phyloP scores from a whole-genome alignment of 495 filamentous ascomycete species.

The Aspergillus egyptiacus region DNA sequence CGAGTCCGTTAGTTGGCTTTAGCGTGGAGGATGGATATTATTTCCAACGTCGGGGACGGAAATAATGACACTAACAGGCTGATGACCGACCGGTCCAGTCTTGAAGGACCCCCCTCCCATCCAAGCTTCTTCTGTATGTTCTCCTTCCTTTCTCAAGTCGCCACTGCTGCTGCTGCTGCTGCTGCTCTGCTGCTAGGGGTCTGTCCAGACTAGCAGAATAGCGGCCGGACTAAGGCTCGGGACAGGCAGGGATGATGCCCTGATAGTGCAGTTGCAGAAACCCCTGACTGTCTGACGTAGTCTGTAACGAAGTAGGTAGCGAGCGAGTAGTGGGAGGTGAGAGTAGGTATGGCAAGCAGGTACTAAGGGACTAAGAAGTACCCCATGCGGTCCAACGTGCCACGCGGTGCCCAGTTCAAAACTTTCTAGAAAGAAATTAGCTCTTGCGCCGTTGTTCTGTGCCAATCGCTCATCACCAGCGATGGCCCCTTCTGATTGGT shows the following conservation, averaged over 20 bases:
- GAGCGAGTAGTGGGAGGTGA: too few species aligned
- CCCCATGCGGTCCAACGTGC: slow-evolving; percentile 17
- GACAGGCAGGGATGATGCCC: slow-evolving; percentile 3
- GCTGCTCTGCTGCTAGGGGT: too few species aligned
- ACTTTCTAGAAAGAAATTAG: slow-evolving; percentile 28
- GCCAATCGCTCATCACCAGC: too few species aligned
- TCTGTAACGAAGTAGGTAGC: background rate
- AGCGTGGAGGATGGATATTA: slow-evolving; percentile 16
- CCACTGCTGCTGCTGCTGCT: too few species aligned
- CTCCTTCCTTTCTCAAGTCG: background rate
- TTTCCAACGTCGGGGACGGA: slow-evolving; percentile 1
- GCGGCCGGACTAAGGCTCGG: background rate
- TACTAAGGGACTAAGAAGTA: too few species aligned
- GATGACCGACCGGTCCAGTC: background rate
- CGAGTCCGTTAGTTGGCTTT: slow-evolving; percentile 26
- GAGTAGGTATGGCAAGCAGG: too few species aligned
- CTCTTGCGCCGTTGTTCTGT: slow-evolving; percentile 21
- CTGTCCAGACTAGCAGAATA: slow-evolving; percentile 5
- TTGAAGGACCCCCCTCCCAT: background rate
- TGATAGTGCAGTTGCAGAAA: too few species aligned
- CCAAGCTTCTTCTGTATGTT: background rate
- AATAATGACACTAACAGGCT: slow-evolving; percentile 2
- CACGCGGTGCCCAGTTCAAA: slow-evolving; percentile 17
- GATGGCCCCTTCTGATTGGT: background rate
- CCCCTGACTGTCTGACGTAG: slow-evolving; percentile 8